Evolutionary conservation across 371 early-diverging fungal genomes (phyloP), one percentile per base, ranked within the genome.

Genomic region (Coemansia sp.): DNA sequence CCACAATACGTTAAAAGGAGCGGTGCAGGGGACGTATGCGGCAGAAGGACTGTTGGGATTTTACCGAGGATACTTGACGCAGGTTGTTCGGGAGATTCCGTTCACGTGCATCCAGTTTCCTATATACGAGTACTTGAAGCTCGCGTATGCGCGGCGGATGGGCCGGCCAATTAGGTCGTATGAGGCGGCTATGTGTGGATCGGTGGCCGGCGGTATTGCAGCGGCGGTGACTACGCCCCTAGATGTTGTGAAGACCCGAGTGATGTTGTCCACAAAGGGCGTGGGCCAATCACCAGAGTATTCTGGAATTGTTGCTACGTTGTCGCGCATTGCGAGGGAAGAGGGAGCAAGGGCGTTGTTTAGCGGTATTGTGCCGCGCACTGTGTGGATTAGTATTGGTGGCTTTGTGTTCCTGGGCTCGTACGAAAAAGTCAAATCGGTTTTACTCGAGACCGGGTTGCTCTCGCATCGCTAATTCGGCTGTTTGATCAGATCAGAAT

Each of bases 21-120:
- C 92, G 16, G 77, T 90, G 11, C 81, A 80, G n/a, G 75, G 86
- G 48, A 89, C 91, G 2, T 63, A 87, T 59, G 25, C 82, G 1
- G 79, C 83, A 18, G 93, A 94, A 56, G 96, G 96, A 9, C 55
- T 94, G 12, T 72, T 85, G 58, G 98, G 96, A 1, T 91, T 97
- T 70, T 97, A 95, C 70, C 88, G 94, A 21, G 98, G 98, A 9
- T 97, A 91, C 69, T 79, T 89, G 57, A 93, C 93, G 40, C 95
- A 95, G 6, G 90, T 97, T 2, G 90, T 92, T 39, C 86, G 97
- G 42, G 93, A 93, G 84, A 96, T 97, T 62, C 98, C 98, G 5
- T 97, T 97, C 75, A 87, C 95, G 0, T 95, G 95, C 81, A 90
- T 97, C 30, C 98, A 97, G 75, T 97, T 97, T 79, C 95, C 98